Base-by-base conservation (phyloP, 495 filamentous ascomycete species). In the Penicillium daleae region DNA sequence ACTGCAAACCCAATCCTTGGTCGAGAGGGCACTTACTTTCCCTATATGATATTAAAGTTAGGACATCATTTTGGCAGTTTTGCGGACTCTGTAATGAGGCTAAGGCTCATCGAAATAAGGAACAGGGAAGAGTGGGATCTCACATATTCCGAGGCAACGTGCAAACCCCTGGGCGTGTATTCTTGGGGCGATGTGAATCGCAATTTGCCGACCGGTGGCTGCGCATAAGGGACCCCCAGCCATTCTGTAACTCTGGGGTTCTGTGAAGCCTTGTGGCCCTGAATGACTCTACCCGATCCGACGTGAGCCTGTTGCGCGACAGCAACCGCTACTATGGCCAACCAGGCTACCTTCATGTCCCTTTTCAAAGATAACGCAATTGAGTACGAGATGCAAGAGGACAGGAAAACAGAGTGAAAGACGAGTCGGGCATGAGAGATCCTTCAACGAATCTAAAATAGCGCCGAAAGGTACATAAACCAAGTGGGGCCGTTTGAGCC, bases 151-250 rank as follows among this genome's bases (percentile, higher is more conserved):
- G 57, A 51, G 5, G 57, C 57, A 37, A 52, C 8, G 0, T 60
- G 33, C 13, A 53, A 32, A 21, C 57, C 57, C 13, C 13, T 19
- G 7, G 29, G 52, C 44, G 66, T 66, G 6, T 53, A 40, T 5
- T 24, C 21, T 27, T 40, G 46, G 19, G 82, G 82, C 6, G 79
- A 59, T 5, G 74, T 77, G 51, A 83, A 84, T 22, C 82, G 73
- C 31, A 83, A 71, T 31, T 73, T 64, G 31, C 76, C 80, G 7
- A 78, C 71, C 6, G 83, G 80, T 7, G 83, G 73, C 52, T 75
- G 54, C 3, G 79, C 82, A 63, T 76, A 84, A 0, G 74, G 79
- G 57, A 85, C 78, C 10, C 82, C 83, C 22, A 85, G 68, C 63
- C 77, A 85, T 66, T 85, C 81, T 9, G 70, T 64, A 13, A 84